Base-by-base conservation (phyloP, 2,329 filamentous ascomycete species). In the Calonectria pauciramosa region DNA sequence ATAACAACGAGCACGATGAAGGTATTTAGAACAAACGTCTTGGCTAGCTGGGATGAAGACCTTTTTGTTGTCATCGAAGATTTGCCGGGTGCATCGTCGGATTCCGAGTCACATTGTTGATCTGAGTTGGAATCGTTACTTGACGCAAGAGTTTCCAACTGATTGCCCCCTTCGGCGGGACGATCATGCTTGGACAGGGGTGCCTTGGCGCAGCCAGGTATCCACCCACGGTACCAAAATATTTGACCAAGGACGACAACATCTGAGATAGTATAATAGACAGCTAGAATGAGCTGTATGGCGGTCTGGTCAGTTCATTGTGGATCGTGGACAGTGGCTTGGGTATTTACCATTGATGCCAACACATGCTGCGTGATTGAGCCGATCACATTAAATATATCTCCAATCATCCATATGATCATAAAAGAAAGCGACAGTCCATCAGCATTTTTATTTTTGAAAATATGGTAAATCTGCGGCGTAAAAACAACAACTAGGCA, bases 371-470 rank as follows among this genome's bases (percentile, higher is more conserved):
- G 96, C 13, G 98, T 85, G 20, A 98, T 92, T n/a, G 96, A 95
- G n/a, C 96, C 96, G 2, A 98, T 89, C 76, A 98, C 97, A 84
- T 99, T 99, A 89, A 98, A 98, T 78, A 98, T 93, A 92, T 99
- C 97, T 68, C 97, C 97, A 1, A 93, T 89, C 3, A 98, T 90
- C 97, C 97, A 99, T 81, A 98, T 91, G 74, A 97, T 93, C 82
- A 99, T 93, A 87, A 99, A 99, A 71, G 96, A 93, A 20, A 98
- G 91, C 0, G 95, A 98, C 0, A 99, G 89, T 4, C 96, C 96
- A 83, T 98, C 95, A 72, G 96, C 95, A 44, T 94, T 97, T 78
- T 91, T 88, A 71, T 96, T 92, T 76, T 93, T 93, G 86, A 98
- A 98, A 83, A 98, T 98, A 82, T 98, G 95, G 80, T 98, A 93